A percentile compares a stretch with the other conserved stretches of the same genome.
Evolutionary conservation across 2,329 filamentous ascomycete species (phyloP).

Genomic region (Hypoxylon sp.): DNA sequence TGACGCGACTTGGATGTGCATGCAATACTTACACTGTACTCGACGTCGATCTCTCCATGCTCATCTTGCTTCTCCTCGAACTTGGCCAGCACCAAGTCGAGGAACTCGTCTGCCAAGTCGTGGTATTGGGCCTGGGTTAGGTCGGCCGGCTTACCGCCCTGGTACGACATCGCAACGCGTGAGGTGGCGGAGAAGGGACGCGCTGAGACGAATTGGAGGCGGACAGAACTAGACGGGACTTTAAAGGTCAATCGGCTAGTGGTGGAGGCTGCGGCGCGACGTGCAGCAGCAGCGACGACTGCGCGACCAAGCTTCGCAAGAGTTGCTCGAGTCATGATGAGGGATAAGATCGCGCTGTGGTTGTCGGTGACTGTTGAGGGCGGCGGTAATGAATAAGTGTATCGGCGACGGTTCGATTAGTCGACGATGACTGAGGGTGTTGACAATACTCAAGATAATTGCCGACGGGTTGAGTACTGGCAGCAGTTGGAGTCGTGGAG

Average conservation of each 20-base stretch:
- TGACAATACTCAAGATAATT: not conserved
- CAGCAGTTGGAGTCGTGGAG: not conserved
- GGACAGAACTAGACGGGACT: constrained; percentile 13
- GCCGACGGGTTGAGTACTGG: not conserved
- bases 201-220: constrained; percentile 6
- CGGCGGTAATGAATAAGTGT: not conserved
- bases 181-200: constrained; percentile 55
- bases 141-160: constrained; percentile 65
- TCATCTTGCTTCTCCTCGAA: constrained; percentile 84
- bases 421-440: not conserved
- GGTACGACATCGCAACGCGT: constrained; percentile 51
- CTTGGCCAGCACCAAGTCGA: constrained; percentile 69
- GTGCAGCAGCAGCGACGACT: constrained; percentile 51
- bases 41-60: constrained; percentile 84
- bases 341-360: not conserved
- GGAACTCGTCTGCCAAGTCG: constrained; percentile 80
- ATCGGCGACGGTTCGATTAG: not conserved
- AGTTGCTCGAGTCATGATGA: constrained; percentile 53
- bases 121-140: constrained; percentile 82
- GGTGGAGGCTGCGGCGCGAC: constrained; percentile 41
- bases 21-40: constrained; percentile 79
- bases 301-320: constrained; percentile 58
- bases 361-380: constrained; percentile 1
- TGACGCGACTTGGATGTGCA: not conserved
- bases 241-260: constrained; percentile 46